Percentiles rank a stretch among this genome's conserved stretches.
These are phyloP conservation scores for Microthlaspi erraticum DNA, from an alignment of 345 rosid species.

Conservation along the genomic window DNA sequence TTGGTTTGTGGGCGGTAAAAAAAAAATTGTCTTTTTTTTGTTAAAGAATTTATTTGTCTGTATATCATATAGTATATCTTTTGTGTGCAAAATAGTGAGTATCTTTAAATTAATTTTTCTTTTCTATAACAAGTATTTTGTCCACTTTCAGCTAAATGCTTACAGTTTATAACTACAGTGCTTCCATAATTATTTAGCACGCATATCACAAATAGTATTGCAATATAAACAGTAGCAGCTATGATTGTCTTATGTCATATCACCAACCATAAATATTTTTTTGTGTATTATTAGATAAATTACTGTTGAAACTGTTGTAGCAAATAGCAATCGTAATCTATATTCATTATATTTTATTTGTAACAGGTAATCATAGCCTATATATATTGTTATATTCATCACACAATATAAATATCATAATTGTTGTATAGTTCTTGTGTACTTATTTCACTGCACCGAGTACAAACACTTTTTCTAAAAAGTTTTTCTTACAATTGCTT, in stretches of 20 bases:
- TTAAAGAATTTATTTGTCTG: not conserved
- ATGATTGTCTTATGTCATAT: constrained; percentile 32
- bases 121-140: not conserved
- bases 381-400: not conserved
- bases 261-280: constrained; percentile 21
- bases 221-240: not conserved
- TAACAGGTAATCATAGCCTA: constrained; percentile 12
- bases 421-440: constrained; percentile 14
- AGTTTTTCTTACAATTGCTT: constrained; percentile 11
- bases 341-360: no score
- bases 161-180: not conserved
- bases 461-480: constrained; percentile 18
- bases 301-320: constrained; percentile 20
- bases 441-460: constrained; percentile 17
- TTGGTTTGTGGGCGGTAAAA: no score
- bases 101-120: not conserved
- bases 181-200: not conserved
- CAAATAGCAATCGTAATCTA: not conserved
- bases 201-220: not conserved
- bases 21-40: no score
- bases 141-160: not conserved
- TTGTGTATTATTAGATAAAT: constrained; percentile 23
- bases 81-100: not conserved
- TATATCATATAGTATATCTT: not conserved
- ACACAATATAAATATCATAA: constrained; percentile 24